Base-by-base conservation (phyloP, 345 rosid species). In the Eucalyptus fibrosa region DNA sequence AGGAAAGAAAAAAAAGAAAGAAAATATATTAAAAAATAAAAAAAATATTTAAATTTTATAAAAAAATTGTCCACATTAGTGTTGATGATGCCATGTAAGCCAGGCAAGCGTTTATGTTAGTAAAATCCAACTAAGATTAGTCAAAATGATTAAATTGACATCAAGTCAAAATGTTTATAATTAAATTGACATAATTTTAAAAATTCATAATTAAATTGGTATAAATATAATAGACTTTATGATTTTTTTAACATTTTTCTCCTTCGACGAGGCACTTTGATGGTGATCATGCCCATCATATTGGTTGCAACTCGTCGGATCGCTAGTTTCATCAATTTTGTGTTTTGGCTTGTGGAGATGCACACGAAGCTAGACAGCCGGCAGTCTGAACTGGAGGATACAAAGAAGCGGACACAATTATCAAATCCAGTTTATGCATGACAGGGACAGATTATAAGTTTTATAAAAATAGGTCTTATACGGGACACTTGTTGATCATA, bases 81-180 rank as follows among this genome's bases (percentile, higher is more conserved):
- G 2, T 0, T 0, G 0, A 0, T 19, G 59, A 4, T 21, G 5
- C 26, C 59, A 19, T 0, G 1, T 53, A 53, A 19, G 26, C 0
- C 1, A 1, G 0, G 0, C 11, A 21, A 0, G 26, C 2, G 0
- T 53, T 53, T 2, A 53, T 0, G 24, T 53, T 0, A 0, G 26
- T 21, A 53, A 53, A 53, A 53, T 53, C 26, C 1, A 53, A 3
- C 11, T 53, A 53, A 53, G 8, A 53, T 19, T 19, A 53, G 26
- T 53, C 1, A 0, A 3, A 53, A 53, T 53, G 11, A 53, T 0
- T 53, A 53, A 53, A 53, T 21, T 53, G 5, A 0, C 4, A 21
- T 53, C 9, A 3, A 53, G 1, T 53, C 2, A 53, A 53, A 53
- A 19, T 19, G 10, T 53, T 53, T 19, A 53, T 53, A 0, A 50